Evolutionary conservation across 2,329 filamentous ascomycete species (phyloP).

Genomic region (Hirsutella minnesotensis): DNA sequence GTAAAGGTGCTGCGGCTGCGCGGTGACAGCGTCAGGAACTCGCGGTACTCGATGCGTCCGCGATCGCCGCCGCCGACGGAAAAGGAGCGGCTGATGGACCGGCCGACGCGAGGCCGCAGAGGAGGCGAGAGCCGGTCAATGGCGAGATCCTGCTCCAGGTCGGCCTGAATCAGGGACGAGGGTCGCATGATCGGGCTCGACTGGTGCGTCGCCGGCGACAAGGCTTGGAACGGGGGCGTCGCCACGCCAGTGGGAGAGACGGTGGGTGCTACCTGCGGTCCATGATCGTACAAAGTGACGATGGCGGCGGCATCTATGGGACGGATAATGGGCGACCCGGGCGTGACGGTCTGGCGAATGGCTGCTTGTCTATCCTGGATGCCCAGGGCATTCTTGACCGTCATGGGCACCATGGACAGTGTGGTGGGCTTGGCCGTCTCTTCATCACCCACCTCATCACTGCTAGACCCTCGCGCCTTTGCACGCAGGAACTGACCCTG

Average conservation of each 20-base stretch:
- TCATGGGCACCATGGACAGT: conserved; percentile 3
- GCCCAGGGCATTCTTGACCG: conserved; percentile 19
- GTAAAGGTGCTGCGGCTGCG: conserved; percentile 19
- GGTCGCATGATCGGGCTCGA: conserved; percentile 18
- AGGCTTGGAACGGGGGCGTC: conserved; percentile 13
- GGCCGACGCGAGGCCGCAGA: conserved; percentile 15
- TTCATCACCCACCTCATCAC: conserved; percentile 6
- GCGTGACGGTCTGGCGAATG: conserved; percentile 8
- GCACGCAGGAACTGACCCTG: conserved; percentile 16
- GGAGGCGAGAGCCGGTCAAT: conserved; percentile 25
- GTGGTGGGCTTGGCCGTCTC: neutral
- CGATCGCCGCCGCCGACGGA: conserved; percentile 20
- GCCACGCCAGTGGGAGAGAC: neutral
- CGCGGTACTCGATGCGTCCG: conserved; percentile 18
- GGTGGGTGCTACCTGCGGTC: neutral
- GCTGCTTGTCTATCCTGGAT: conserved; percentile 16
- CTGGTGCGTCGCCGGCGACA: conserved; percentile 16
- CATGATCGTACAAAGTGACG: neutral
- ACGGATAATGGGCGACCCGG: conserved; percentile 18
- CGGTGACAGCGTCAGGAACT: conserved; percentile 24
- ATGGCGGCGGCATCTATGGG: conserved; percentile 12
- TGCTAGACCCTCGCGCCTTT: conserved; percentile 15
- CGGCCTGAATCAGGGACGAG: conserved; percentile 21
- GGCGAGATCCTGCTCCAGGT: conserved; percentile 25
- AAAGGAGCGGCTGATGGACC: conserved; percentile 21